Evolutionary conservation across 148 eudicot species (phyloP).

Genomic region (Talinum fruticosum): DNA sequence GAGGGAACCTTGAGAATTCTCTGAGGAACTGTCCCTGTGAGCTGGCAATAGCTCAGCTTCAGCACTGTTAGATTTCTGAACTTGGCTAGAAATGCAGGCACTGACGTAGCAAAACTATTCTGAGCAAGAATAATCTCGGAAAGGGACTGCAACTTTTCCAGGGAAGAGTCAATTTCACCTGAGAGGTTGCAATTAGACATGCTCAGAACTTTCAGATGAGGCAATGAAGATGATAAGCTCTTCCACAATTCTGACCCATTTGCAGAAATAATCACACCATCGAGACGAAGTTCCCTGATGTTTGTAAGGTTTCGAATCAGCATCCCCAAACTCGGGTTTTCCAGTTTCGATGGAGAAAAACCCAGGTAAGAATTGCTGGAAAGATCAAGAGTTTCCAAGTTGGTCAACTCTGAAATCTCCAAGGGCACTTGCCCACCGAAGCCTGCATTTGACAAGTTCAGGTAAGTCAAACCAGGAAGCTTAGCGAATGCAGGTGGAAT

Average conservation of each 20-base stretch:
- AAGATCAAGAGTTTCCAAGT: constrained; percentile 45
- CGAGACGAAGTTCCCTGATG: constrained; percentile 38
- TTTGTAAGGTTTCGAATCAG: constrained; percentile 29
- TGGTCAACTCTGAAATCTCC: constrained; percentile 28
- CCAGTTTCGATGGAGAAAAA: constrained; percentile 17
- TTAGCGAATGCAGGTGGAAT: constrained; percentile 30
- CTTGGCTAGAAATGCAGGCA: constrained; percentile 30
- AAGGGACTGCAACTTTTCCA: constrained; percentile 28
- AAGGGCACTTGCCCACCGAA: constrained; percentile 37
- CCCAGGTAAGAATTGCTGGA: constrained; percentile 15
- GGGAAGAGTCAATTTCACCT: constrained; percentile 31
- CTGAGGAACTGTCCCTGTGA: constrained; percentile 34
- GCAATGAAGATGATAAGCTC: constrained; percentile 33
- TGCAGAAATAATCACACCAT: constrained; percentile 35
- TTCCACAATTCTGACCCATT: constrained; percentile 33
- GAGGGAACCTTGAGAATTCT: constrained; percentile 31
- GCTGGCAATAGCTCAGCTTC: constrained; percentile 24
- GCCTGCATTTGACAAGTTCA: constrained; percentile 42
- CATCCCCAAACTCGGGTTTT: constrained; percentile 26
- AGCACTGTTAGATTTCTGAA: constrained; percentile 31
- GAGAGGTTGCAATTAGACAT: constrained; percentile 33
- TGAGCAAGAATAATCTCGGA: constrained; percentile 33
- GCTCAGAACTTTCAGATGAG: constrained; percentile 36
- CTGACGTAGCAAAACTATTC: constrained; percentile 23
- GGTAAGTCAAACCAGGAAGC: constrained; percentile 31